Percentiles rank a stretch among this genome's conserved stretches.
phyloP scores from a whole-genome alignment of 2,329 filamentous ascomycete genomes.

The Aureobasidium sp. region DNA sequence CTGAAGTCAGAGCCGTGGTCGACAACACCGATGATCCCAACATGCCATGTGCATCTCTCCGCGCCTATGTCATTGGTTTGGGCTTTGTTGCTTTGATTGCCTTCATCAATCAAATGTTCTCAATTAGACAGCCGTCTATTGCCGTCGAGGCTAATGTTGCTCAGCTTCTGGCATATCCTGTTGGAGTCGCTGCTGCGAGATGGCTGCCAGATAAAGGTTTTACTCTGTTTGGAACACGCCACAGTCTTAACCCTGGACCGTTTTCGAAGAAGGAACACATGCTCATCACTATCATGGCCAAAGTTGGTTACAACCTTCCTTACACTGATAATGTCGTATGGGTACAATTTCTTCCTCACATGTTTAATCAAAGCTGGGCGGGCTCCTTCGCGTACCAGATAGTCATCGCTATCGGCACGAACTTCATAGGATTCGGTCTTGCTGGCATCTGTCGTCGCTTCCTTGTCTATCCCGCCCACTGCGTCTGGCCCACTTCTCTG shows the following conservation, averaged over 20 bases:
- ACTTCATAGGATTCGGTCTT: slow-evolving; percentile 78
- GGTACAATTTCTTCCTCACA: background rate
- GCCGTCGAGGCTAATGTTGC: background rate
- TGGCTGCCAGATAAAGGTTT: slow-evolving; percentile 47
- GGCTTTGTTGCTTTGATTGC: slow-evolving; percentile 20
- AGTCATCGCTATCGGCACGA: slow-evolving; percentile 73
- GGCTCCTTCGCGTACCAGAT: slow-evolving; percentile 66
- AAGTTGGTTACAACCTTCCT: slow-evolving; percentile 7
- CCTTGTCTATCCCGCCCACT: slow-evolving; percentile 72
- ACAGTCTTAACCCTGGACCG: slow-evolving; percentile 21
- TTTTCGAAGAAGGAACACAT: slow-evolving; percentile 50
- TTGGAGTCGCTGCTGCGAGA: slow-evolving; percentile 72
- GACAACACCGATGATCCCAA: slow-evolving; percentile 18
- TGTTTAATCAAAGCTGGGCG: background rate
- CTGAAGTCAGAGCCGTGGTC: slow-evolving; percentile 19
- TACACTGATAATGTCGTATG: slow-evolving; percentile 2
- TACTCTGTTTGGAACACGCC: slow-evolving; percentile 23
- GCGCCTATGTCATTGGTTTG: slow-evolving; percentile 25
- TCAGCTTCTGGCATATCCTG: slow-evolving; percentile 70
- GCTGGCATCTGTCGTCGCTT: slow-evolving; percentile 73
- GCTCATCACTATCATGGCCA: slow-evolving; percentile 34
- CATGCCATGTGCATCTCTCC: slow-evolving; percentile 24
- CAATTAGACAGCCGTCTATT: slow-evolving; percentile 22
- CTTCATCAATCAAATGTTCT: slow-evolving; percentile 25
- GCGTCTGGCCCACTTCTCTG: slow-evolving; percentile 84